Base-by-base conservation (phyloP, 2,329 filamentous ascomycete species). In the Alternaria triticina region DNA sequence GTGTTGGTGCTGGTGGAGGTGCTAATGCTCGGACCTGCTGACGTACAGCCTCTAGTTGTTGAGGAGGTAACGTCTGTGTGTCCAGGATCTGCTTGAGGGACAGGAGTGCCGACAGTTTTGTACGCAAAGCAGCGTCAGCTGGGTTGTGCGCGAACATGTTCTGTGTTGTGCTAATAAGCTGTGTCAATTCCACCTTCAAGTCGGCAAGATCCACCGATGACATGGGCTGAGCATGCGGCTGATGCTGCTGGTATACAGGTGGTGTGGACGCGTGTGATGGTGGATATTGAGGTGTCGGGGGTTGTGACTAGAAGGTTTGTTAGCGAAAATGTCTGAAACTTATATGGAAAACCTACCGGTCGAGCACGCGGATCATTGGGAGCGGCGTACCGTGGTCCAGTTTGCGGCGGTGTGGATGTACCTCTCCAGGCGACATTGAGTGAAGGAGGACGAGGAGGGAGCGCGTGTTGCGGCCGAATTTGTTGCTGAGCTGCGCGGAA, bases 21-120 rank as follows among this genome's bases (percentile, higher is more conserved):
- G 82, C 87, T 79, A 97, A 87, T 80, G 90, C 89, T 79, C 91
- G 89, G 80, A 97, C 90, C 86, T 96, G 93, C 78, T 91, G 90
- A 81, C 91, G 92, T 81, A 97, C 91, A 79, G 91, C 88, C 81
- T 91, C 89, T 77, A 97, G 86, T 83, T 97, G 92, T 75, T 94
- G 90, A 73, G 89, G 89, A 63, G 90, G 90, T 78, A 97, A 85
- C 76, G 90, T 89, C 80, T 93, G 91, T 71, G 86, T 90, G 79
- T 92, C 89, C 76, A 97, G 84, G 70, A 95, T 88, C 70, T 86
- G 89, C 83, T 97, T 93, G 68, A 98, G 87, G 80, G 96, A 92
- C 81, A 94, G 84, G 72, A 97, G 87, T 67, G 94, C 93, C 82
- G 93, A 92, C 76, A 97, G 84, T 82, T 91, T 92, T 76, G 88